Percentiles rank a stretch among this genome's conserved stretches.
These are phyloP conservation scores for Melanomma pulvis-pyrius DNA, from an alignment of 495 filamentous ascomycete species.

Conservation along the genomic window DNA sequence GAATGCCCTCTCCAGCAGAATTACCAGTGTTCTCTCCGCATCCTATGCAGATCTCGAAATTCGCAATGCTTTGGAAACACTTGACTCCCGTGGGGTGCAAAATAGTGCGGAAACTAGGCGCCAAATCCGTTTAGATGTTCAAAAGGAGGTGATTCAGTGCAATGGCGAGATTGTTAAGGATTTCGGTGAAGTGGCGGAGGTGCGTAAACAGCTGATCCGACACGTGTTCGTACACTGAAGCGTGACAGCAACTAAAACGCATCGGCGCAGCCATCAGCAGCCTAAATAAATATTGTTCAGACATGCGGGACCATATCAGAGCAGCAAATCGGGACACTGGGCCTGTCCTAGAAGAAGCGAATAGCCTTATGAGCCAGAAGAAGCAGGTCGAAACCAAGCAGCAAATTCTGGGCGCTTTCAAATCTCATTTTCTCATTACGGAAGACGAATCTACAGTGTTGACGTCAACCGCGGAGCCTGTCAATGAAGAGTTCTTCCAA, in stretches of 20 bases:
- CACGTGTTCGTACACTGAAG: slow-evolving; percentile 29
- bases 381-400: slow-evolving; percentile 83
- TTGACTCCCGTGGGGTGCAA: slow-evolving; percentile 70
- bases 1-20: slow-evolving; percentile 71
- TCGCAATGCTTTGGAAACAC: slow-evolving; percentile 74
- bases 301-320: slow-evolving; percentile 76
- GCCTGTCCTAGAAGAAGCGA: slow-evolving; percentile 78
- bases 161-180: slow-evolving; percentile 90
- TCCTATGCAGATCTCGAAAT: slow-evolving; percentile 94
- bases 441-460: slow-evolving; percentile 74
- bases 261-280: slow-evolving; percentile 77
- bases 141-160: slow-evolving; percentile 90
- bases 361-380: slow-evolving; percentile 72
- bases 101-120: slow-evolving; percentile 82
- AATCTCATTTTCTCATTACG: slow-evolving; percentile 78
- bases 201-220: slow-evolving; percentile 44
- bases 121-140: slow-evolving; percentile 78
- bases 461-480: slow-evolving; percentile 74
- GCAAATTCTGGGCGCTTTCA: slow-evolving; percentile 78
- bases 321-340: slow-evolving; percentile 74
- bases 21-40: slow-evolving; percentile 82
- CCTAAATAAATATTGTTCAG: slow-evolving; percentile 78
- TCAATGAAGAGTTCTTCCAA: slow-evolving; percentile 84
- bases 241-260: slow-evolving; percentile 74
- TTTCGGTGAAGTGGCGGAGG: slow-evolving; percentile 90